Evolutionary conservation across 345 rosid species (phyloP).

Genomic region (Capsella bursapastoris): DNA sequence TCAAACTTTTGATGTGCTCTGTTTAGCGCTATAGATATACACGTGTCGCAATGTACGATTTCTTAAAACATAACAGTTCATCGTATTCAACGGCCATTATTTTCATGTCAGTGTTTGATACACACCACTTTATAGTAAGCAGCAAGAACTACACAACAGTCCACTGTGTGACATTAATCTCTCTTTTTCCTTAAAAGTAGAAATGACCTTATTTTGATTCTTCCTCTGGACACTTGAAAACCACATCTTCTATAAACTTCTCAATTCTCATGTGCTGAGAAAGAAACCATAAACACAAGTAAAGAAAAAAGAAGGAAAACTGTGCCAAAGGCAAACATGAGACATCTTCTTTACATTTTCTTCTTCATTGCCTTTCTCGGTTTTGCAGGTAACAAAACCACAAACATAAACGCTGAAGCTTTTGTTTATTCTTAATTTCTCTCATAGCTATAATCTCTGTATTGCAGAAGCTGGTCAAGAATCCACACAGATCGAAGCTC

Average conservation of each 20-base stretch:
- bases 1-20: slow-evolving; percentile 21
- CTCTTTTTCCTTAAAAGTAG: not conserved
- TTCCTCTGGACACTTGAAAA: slow-evolving; percentile 36
- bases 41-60: slow-evolving; percentile 26
- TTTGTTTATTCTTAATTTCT: not conserved
- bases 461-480: slow-evolving; percentile 65
- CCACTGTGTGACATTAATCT: slow-evolving; percentile 4
- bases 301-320: slow-evolving; percentile 13
- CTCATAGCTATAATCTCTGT: slow-evolving; percentile 19
- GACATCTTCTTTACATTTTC: slow-evolving; percentile 36
- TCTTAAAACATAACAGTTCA: slow-evolving; percentile 38
- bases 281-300: slow-evolving; percentile 28
- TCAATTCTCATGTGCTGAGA: slow-evolving; percentile 24
- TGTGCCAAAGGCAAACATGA: slow-evolving; percentile 39
- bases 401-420: not conserved
- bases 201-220: slow-evolving; percentile 31
- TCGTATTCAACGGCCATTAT: slow-evolving; percentile 37
- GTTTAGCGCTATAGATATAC: not conserved
- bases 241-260: slow-evolving; percentile 32
- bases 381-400: slow-evolving; percentile 52
- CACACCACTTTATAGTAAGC: slow-evolving; percentile 7
- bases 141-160: slow-evolving; percentile 12
- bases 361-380: slow-evolving; percentile 53
- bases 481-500: slow-evolving; percentile 45
- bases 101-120: slow-evolving; percentile 21